phyloP scores from a whole-genome alignment of 1,139 yeast species.

The Tardiomyces depauwii region DNA sequence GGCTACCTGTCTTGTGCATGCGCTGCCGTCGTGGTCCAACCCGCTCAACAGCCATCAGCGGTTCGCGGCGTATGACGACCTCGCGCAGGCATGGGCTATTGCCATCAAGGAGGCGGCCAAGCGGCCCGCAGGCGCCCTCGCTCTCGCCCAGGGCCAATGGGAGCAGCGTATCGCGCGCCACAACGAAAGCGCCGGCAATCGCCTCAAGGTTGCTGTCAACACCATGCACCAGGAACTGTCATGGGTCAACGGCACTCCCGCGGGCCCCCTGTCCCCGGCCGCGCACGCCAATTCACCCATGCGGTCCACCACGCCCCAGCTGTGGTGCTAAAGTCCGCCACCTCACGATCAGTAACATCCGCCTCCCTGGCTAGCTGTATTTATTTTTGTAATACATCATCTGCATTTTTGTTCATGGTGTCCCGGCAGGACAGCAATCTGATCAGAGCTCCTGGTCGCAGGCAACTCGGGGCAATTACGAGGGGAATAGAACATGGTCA shows the following conservation, averaged over 20 bases:
- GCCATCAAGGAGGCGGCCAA: conserved; percentile 38
- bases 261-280: background rate
- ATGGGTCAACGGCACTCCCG: conserved; percentile 10
- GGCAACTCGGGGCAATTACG: no score
- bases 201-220: conserved; percentile 14
- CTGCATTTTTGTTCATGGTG: background rate
- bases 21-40: conserved; percentile 62
- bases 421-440: no score
- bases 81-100: conserved; percentile 65
- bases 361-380: background rate
- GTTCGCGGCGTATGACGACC: conserved; percentile 66
- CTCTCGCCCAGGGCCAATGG: background rate
- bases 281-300: background rate
- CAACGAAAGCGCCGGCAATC: background rate
- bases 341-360: no score
- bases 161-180: background rate
- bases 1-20: conserved; percentile 52
- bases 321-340: background rate
- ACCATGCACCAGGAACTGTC: conserved; percentile 15
- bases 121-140: background rate
- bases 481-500: no score
- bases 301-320: background rate
- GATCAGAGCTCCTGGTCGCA: no score
- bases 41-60: conserved; percentile 65
- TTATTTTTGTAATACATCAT: background rate